These are phyloP conservation scores for Penicillium atrosanguineum DNA, from an alignment of 495 filamentous ascomycete genomes.

Conservation along the genomic window DNA sequence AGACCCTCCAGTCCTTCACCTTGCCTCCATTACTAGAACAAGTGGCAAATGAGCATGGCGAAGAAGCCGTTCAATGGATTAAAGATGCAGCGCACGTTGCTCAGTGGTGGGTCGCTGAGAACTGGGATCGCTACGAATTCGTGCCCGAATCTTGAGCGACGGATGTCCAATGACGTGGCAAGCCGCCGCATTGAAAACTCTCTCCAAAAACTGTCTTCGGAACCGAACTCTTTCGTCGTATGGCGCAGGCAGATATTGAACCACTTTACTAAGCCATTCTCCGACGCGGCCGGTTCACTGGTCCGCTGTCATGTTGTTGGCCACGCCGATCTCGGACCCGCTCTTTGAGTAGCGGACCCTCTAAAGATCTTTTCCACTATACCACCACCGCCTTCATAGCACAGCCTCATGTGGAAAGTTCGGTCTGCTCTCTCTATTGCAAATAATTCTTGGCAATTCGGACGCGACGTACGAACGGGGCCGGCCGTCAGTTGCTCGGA, in stretches of 20 bases:
- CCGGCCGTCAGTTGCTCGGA: neutral
- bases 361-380: no score
- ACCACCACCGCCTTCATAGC: no score
- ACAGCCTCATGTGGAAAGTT: no score
- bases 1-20: constrained; percentile 28
- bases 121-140: constrained; percentile 35
- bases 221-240: neutral
- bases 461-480: no score
- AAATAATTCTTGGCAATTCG: no score
- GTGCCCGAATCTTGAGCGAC: constrained; percentile 8
- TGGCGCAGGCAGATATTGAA: neutral
- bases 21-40: constrained; percentile 19
- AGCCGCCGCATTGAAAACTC: neutral
- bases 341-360: neutral
- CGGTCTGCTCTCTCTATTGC: no score
- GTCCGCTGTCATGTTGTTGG: neutral
- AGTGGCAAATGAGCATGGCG: constrained; percentile 24
- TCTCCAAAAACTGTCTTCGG: neutral
- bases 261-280: no score
- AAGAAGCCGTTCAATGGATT: constrained; percentile 37
- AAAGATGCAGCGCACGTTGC: constrained; percentile 37
- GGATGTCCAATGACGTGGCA: neutral
- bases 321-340: neutral
- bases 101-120: constrained; percentile 38
- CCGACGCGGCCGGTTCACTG: neutral